Conservation (phyloP, 163 green algal species). For the Volvox carteri region DNA sequence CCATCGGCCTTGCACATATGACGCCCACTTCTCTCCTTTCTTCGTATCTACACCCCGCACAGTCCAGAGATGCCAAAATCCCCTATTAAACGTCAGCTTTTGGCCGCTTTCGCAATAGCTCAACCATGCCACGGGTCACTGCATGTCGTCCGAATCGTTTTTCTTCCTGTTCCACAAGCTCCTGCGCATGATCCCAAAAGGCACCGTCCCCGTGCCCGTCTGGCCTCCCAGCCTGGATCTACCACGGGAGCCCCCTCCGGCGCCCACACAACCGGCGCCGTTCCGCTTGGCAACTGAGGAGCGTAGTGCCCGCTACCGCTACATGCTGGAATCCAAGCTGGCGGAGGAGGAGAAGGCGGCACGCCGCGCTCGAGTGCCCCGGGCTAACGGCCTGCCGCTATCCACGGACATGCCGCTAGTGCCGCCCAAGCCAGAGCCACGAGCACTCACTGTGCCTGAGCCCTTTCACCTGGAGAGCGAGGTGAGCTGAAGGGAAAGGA, state of each 20-base stretch:
- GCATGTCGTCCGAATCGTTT: too few species aligned
- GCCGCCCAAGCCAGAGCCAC: conserved; percentile 63
- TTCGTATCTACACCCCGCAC: not conserved
- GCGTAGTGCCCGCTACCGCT: conserved; percentile 57
- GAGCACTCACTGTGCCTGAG: conserved; percentile 62
- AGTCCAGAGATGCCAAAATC: too few species aligned
- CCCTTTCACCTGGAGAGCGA: conserved; percentile 59
- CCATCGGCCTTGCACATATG: too few species aligned
- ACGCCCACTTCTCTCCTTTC: too few species aligned
- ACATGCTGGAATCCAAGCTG: not conserved
- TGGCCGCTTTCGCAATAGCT: too few species aligned
- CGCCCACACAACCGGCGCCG: conserved; percentile 59
- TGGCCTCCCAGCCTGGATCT: conserved; percentile 30
- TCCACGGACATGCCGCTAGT: conserved; percentile 63
- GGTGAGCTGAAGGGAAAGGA: conserved; percentile 7
- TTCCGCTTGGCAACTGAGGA: conserved; percentile 67
- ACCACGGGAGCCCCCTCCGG: not conserved
- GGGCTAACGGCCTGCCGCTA: conserved; percentile 59
- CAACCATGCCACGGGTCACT: too few species aligned
- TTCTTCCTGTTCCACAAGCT: not conserved
- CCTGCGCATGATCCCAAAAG: too few species aligned
- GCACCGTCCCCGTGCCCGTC: too few species aligned
- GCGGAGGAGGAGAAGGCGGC: conserved; percentile 47
- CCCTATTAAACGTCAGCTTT: too few species aligned
- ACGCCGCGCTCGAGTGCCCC: conserved; percentile 31